Conservation (phyloP, 208 protist genomes). For the Strigomonas culicis region DNA sequence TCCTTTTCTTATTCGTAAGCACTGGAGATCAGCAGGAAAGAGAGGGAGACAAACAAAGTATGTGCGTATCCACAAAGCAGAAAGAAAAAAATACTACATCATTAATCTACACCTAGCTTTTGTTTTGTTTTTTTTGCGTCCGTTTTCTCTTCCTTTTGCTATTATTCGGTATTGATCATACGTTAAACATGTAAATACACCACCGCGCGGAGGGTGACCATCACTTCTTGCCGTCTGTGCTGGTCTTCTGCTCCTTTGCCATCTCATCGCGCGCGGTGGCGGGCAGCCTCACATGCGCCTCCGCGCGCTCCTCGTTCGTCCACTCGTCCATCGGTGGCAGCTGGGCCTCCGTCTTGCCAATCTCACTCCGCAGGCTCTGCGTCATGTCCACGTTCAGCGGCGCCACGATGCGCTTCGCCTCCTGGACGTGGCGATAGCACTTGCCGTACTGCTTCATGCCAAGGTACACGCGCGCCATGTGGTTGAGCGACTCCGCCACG, state of each 20-base stretch:
- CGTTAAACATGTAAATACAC: too few relatives aligned
- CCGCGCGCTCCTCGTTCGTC: constrained; percentile 46
- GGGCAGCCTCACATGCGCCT: constrained; percentile 32
- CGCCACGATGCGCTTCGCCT: constrained; percentile 74
- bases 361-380: constrained; percentile 64
- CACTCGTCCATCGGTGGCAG: constrained; percentile 78
- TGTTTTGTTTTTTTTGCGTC: too few relatives aligned
- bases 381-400: constrained; percentile 67
- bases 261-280: background rate
- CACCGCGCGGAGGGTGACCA: too few relatives aligned
- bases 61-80: too few relatives aligned
- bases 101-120: too few relatives aligned
- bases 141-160: too few relatives aligned
- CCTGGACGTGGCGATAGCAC: constrained; percentile 52
- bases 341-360: constrained; percentile 74
- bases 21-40: constrained; percentile 7
- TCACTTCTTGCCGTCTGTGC: too few relatives aligned
- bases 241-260: too few relatives aligned
- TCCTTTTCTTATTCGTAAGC: constrained; percentile 8
- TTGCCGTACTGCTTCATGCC: constrained; percentile 64
- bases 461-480: constrained; percentile 75
- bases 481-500: constrained; percentile 83
- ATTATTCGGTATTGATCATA: too few relatives aligned
- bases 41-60: constrained; percentile 7
- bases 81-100: background rate